Base-by-base conservation (phyloP, 1,139 yeast species). In the Geotrichum reessii region DNA sequence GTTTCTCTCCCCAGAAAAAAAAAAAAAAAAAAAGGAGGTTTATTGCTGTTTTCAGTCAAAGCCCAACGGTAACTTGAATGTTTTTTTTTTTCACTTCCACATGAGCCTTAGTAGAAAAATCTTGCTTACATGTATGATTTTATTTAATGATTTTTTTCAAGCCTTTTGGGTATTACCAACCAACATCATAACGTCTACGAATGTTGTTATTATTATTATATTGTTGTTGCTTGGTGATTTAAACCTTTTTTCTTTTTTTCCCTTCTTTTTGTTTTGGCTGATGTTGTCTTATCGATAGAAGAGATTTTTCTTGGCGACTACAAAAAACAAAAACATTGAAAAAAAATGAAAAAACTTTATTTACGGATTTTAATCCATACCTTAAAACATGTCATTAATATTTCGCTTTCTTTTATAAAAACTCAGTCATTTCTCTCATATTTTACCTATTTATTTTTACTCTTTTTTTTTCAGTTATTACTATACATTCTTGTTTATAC, bases 201-300 rank as follows among this genome's bases (percentile, higher is more conserved):
- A n/a, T 25, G 3, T n/a, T 25, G 28, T 22, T 47, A 1, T 22
- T 12, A 14, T 22, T 12, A 12, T 47, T 7, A 9, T 24, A 5
- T 5, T 19, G 9, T 47, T 22, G 28, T 22, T n/a, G n/a, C 24
- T 21, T 11, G 9, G 31, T 24, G 25, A 27, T 21, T 2, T 17
- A 9, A 5, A 8, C 19, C 2, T 19, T 44, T 44, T 19, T 44
- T 12, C 14, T 7, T 22, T 44, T 11, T 21, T 5, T 21, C 47
- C 12, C 21, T 11, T 12, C 24, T 25, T 24, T 33, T 24, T 9
- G 14, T n/a, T 22, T 22, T 47, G 31, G 28, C 25, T 47, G 28
- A 33, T 21, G 31, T 44, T 47, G 50, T 33, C 50, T 47, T 47
- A 47, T 47, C 50, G 50, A 47, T 47, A 22, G 31, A 9, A n/a